Evolutionary conservation across 2,329 filamentous ascomycete species (phyloP), one percentile per base, ranked within the genome.

Genomic region (Fusarium robinianum): DNA sequence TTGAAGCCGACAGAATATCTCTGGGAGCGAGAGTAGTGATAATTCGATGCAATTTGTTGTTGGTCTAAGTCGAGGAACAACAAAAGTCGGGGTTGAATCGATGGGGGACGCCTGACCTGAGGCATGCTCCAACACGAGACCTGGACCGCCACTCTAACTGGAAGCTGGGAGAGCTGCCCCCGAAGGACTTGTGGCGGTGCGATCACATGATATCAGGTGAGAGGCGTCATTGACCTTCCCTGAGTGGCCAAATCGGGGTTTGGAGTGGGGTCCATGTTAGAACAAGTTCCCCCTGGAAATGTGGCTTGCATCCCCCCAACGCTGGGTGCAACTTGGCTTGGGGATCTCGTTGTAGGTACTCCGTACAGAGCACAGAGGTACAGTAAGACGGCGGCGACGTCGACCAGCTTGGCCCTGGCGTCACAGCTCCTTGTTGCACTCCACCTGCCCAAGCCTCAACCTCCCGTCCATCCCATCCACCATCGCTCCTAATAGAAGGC

Each of bases 371-470:
- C n/a, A n/a, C n/a, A n/a, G n/a, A n/a, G n/a, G 14, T 29, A 21
- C 8, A 16, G 35, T 36, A 21, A 42, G 33, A 29, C 31, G 34
- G 38, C 25, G 8, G 31, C 17, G 32, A 40, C 51, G 33, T 39
- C 32, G 34, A 37, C 39, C 49, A 44, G 55, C 53, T 41, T 49
- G 51, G 49, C 49, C 47, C 27, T 57, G 53, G 55, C 61, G 62
- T 64, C 60, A 65, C 59, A 63, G 60, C 63, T 62, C 50, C 53
- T 36, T 53, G n/a, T n/a, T n/a, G 46, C 45, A 54, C 52, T 51
- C 48, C 49, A 47, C 49, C n/a, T n/a, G n/a, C n/a, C 36, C 41
- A 38, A 39, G 33, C 41, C 43, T 41, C 51, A 53, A 53, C 51
- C 40, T 52, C 26, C 35, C 30, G 30, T 26, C 42, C 56, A 55